A percentile compares a stretch with the other conserved stretches of the same genome.
These are phyloP conservation scores for Backusella parvicylindrica DNA, from an alignment of 192 early-diverging fungal species.

Conservation along the genomic window DNA sequence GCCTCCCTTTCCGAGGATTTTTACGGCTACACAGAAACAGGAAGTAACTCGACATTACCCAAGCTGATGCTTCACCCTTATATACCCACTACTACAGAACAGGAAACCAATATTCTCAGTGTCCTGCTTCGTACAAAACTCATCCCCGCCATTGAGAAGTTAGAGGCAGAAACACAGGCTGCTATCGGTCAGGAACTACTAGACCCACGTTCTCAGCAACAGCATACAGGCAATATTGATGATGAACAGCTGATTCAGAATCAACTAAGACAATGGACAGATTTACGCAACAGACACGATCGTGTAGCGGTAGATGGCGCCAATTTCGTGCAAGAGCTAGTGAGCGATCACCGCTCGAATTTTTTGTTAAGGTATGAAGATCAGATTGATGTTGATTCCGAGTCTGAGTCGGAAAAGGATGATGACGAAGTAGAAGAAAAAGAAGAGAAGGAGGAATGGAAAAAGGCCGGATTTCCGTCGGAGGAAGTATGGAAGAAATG, in stretches of 20 bases:
- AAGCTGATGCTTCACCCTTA: conserved; percentile 37
- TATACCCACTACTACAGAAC: conserved; percentile 30
- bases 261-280: conserved; percentile 19
- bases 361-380: conserved; percentile 19
- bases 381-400: neutral
- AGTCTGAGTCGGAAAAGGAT: conserved; percentile 15
- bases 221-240: neutral
- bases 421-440: no score
- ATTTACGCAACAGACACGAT: conserved; percentile 26
- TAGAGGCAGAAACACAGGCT: conserved; percentile 27
- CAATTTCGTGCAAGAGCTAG: conserved; percentile 14
- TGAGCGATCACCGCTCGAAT: conserved; percentile 8
- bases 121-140: conserved; percentile 37
- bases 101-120: conserved; percentile 33
- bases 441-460: conserved; percentile 19
- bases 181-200: conserved; percentile 22
- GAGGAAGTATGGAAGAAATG: conserved; percentile 32
- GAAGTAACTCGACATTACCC: conserved; percentile 25
- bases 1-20: conserved; percentile 38
- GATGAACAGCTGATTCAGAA: conserved; percentile 20
- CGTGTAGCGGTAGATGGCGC: conserved; percentile 18
- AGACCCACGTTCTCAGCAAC: neutral
- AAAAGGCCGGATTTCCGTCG: conserved; percentile 29
- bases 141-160: conserved; percentile 37
- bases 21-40: conserved; percentile 27